Evolutionary conservation across 768 basidiomycete species (phyloP).

Genomic region (Peribolospora kevripleyi): DNA sequence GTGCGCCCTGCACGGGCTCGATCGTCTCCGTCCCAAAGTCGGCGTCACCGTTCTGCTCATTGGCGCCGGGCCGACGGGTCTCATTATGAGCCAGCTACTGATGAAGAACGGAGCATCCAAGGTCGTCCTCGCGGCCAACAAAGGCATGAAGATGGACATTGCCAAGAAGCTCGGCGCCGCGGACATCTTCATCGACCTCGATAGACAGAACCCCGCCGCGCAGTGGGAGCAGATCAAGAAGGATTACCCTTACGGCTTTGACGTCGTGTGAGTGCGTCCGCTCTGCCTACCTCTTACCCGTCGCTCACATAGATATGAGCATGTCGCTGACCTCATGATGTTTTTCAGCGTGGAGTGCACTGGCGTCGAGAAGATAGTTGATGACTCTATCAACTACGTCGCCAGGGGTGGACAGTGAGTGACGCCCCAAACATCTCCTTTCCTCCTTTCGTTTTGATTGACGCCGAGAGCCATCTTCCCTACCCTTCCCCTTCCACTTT

Average conservation of each 20-base stretch:
- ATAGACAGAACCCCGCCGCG: slow-evolving; percentile 41
- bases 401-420: slow-evolving; percentile 59
- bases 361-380: slow-evolving; percentile 64
- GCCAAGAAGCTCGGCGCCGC: slow-evolving; percentile 53
- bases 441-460: not conserved
- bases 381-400: slow-evolving; percentile 72
- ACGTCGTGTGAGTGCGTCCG: slow-evolving; percentile 34
- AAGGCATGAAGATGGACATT: slow-evolving; percentile 72
- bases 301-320: not conserved
- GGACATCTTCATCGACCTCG: slow-evolving; percentile 68
- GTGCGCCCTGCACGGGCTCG: slow-evolving; percentile 75
- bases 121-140: slow-evolving; percentile 59
- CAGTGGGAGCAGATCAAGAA: slow-evolving; percentile 63
- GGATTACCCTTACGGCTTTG: slow-evolving; percentile 68
- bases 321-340: not conserved
- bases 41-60: slow-evolving; percentile 63
- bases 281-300: not conserved
- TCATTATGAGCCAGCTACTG: slow-evolving; percentile 65
- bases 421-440: slow-evolving; percentile 14
- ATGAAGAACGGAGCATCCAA: slow-evolving; percentile 62
- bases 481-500: slow-evolving; percentile 1
- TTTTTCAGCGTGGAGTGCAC: slow-evolving; percentile 33
- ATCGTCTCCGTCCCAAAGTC: slow-evolving; percentile 58
- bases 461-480: slow-evolving; percentile 16
- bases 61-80: slow-evolving; percentile 79